phyloP scores from a whole-genome alignment of 768 basidiomycete genomes.

The Calvatia gigantea region DNA sequence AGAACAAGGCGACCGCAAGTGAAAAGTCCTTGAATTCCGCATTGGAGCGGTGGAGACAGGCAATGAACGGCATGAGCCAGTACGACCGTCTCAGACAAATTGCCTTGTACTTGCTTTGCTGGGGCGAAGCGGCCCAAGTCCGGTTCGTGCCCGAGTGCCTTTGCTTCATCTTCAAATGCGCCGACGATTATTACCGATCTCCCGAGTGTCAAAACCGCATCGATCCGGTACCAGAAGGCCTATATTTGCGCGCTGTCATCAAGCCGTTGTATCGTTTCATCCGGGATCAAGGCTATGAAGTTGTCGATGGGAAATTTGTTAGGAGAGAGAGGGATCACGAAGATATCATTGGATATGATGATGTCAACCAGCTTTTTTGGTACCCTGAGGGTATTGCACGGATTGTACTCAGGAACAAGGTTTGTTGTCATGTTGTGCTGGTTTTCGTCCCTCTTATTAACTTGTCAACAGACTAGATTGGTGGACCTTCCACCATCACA shows the following conservation, averaged over 20 bases:
- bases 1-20: slow-evolving; percentile 44
- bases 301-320: slow-evolving; percentile 92
- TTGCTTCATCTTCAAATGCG: slow-evolving; percentile 99
- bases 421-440: slow-evolving; percentile 26
- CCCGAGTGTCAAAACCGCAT: slow-evolving; percentile 94
- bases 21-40: slow-evolving; percentile 76
- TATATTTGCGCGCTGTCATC: slow-evolving; percentile 88
- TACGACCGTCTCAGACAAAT: slow-evolving; percentile 97
- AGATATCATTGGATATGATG: slow-evolving; percentile 96
- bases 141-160: slow-evolving; percentile 95
- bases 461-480: slow-evolving; percentile 63
- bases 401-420: slow-evolving; percentile 88
- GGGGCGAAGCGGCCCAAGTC: slow-evolving; percentile 98
- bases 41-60: slow-evolving; percentile 90
- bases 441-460: slow-evolving; percentile 4
- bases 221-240: slow-evolving; percentile 90
- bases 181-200: slow-evolving; percentile 98
- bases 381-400: slow-evolving; percentile 97
- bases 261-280: slow-evolving; percentile 97
- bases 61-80: slow-evolving; percentile 98
- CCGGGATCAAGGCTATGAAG: slow-evolving; percentile 96
- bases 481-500: slow-evolving; percentile 89
- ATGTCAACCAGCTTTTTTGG: slow-evolving; percentile 99
- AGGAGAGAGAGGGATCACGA: slow-evolving; percentile 91
- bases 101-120: slow-evolving; percentile 91